phyloP scores from a whole-genome alignment of 306 rosid species.

The Prinsepia uniflora region DNA sequence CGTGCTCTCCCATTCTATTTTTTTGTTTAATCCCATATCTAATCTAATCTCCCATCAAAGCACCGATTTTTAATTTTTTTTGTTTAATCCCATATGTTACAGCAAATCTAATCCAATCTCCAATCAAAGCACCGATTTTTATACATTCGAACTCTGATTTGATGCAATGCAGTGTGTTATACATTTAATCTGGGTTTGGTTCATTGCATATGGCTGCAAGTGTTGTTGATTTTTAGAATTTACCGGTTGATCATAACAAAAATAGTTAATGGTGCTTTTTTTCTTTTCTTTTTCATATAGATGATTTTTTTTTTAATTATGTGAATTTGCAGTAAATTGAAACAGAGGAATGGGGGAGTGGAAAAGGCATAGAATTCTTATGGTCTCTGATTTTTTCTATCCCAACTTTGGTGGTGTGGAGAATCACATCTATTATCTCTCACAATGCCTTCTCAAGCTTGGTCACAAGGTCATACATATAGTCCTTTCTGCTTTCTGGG shows the following conservation, averaged over 20 bases:
- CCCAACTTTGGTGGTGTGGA: conserved; percentile 95
- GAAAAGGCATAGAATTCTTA: conserved; percentile 55
- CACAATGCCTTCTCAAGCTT: conserved; percentile 78
- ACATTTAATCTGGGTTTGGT: not conserved
- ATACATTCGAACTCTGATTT: not conserved
- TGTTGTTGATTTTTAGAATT: not conserved
- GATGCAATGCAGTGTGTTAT: not conserved
- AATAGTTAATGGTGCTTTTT: not conserved
- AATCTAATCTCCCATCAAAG: not conserved
- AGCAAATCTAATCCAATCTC: not conserved
- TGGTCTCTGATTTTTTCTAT: conserved; percentile 95
- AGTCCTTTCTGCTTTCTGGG: conserved; percentile 12
- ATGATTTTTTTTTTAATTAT: not conserved
- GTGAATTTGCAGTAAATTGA: conserved; percentile 20
- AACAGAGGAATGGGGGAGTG: conserved; percentile 43
- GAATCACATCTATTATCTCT: conserved; percentile 77
- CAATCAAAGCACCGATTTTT: conserved; percentile 5
- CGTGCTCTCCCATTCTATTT: not conserved
- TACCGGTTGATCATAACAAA: not conserved
- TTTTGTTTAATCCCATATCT: not conserved
- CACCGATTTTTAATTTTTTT: conserved; percentile 1
- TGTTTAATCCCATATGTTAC: not conserved
- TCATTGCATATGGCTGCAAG: not conserved
- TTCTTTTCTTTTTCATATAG: not conserved
- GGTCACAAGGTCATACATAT: conserved; percentile 75